Conservation (phyloP, 768 basidiomycete genomes). For the Gloeostereum incarnatum region DNA sequence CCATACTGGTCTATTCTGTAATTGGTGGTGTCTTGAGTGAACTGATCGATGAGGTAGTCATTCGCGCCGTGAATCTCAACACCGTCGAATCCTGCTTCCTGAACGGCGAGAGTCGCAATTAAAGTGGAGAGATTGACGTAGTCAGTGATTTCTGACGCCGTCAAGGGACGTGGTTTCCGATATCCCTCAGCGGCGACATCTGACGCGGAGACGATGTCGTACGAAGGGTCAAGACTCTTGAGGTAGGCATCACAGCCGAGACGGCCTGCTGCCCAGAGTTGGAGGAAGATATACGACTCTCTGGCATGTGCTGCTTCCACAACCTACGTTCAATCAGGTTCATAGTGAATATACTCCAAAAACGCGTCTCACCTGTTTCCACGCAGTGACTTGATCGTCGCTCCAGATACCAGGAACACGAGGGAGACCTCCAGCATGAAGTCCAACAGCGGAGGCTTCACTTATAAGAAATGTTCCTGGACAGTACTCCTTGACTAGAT, state of each 20-base stretch:
- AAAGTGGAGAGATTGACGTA: conserved; percentile 16
- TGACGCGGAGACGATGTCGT: conserved; percentile 13
- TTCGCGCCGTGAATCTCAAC: conserved; percentile 24
- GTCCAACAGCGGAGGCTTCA: conserved; percentile 24
- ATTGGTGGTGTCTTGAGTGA: conserved; percentile 34
- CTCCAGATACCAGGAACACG: conserved; percentile 29
- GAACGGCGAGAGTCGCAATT: conserved; percentile 20
- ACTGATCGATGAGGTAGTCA: conserved; percentile 20
- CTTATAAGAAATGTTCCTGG: conserved; percentile 14
- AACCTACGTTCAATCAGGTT: no score
- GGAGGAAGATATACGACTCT: conserved; percentile 34
- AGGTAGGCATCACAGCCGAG: not conserved
- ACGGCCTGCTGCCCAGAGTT: conserved; percentile 23
- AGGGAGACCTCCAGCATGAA: conserved; percentile 13
- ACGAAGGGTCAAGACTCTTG: not conserved
- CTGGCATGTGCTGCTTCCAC: conserved; percentile 48
- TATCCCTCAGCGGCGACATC: conserved; percentile 7
- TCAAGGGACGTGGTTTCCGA: conserved; percentile 1
- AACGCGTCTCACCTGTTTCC: conserved; percentile 39
- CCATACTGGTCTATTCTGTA: conserved; percentile 64
- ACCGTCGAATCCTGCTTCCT: conserved; percentile 41
- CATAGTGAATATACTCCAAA: no score
- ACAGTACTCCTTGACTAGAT: conserved; percentile 26
- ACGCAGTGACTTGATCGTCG: conserved; percentile 30
- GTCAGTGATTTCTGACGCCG: conserved; percentile 18